Conservation (phyloP, 352 stramenopile genomes). For the Globisporangium echinulatum region DNA sequence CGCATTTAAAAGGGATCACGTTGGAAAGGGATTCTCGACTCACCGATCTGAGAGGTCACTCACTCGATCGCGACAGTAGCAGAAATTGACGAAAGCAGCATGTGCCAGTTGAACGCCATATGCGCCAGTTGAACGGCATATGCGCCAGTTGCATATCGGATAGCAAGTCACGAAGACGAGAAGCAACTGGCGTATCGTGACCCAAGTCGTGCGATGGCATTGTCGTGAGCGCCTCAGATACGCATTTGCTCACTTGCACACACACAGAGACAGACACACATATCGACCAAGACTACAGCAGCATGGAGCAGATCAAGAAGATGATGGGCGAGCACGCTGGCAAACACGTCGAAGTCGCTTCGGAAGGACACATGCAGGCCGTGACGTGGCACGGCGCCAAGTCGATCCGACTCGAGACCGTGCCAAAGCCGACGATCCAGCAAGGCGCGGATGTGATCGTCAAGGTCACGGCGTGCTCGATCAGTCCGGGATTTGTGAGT, state of each 20-base stretch:
- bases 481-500: constrained; percentile 46
- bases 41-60: not conserved
- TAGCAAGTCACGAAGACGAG: no score
- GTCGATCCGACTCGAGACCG: constrained; percentile 40
- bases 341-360: constrained; percentile 15
- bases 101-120: not conserved
- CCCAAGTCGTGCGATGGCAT: no score
- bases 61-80: no score
- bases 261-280: not conserved
- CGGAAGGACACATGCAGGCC: constrained; percentile 41
- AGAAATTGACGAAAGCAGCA: no score
- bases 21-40: no score
- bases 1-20: no score
- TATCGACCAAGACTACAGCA: not conserved
- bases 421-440: constrained; percentile 53
- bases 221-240: constrained; percentile 4
- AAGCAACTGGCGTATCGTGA: no score
- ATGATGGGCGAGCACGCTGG: constrained; percentile 10
- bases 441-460: constrained; percentile 48
- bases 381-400: constrained; percentile 50
- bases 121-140: no score
- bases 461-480: constrained; percentile 55
- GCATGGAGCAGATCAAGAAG: constrained; percentile 28
- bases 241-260: constrained; percentile 3
- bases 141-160: no score